Percentiles rank a stretch among this genome's conserved stretches.
Evolutionary conservation across 2,329 filamentous ascomycete genomes (phyloP).

Genomic region (Aschersonia sp.): DNA sequence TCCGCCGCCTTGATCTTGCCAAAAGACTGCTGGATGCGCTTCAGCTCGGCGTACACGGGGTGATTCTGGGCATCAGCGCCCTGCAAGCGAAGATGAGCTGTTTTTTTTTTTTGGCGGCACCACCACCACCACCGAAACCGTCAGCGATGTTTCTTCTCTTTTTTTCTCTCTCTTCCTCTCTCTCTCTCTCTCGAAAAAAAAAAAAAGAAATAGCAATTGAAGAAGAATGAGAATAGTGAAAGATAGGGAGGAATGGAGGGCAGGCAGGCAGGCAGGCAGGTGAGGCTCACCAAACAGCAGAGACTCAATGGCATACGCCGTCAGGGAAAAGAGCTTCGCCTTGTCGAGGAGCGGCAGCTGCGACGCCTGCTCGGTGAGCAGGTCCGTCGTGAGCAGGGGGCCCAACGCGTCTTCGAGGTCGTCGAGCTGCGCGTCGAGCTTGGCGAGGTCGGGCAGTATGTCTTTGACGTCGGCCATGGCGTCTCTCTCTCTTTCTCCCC

Average conservation of each 20-base stretch:
- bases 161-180: not conserved
- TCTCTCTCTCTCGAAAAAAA: not conserved
- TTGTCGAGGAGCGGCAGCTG: conserved; percentile 87
- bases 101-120: not conserved
- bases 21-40: conserved; percentile 81
- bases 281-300: conserved; percentile 61
- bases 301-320: conserved; percentile 81
- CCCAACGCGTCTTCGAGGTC: conserved; percentile 58
- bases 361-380: conserved; percentile 50
- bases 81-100: conserved; percentile 63
- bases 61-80: conserved; percentile 73
- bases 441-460: conserved; percentile 53
- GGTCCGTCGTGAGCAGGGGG: conserved; percentile 50
- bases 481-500: not conserved
- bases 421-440: conserved; percentile 67
- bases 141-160: not conserved
- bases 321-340: conserved; percentile 81
- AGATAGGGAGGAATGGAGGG: no score
- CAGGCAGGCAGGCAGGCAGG: not conserved
- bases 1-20: conserved; percentile 76
- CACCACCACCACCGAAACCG: no score
- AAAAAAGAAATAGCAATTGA: no score
- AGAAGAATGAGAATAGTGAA: no score
- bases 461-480: conserved; percentile 31
- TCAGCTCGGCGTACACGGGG: conserved; percentile 72